These are phyloP conservation scores for Dictyostelium discoideum DNA, from an alignment of 78 protist genomes.

Conservation along the genomic window dicty_2.7 NC_007090.3:3155001-3155500, in stretches of 20 bases:
- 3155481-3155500: constrained; percentile 76
- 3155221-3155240: constrained; percentile 77
- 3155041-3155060: constrained; percentile 56
- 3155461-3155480: constrained; percentile 81
- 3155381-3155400: constrained; percentile 60
- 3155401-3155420: constrained; percentile 33
- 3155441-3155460: constrained; percentile 80
- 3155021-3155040: constrained; percentile 39
- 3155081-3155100: constrained; percentile 76
- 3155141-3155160: constrained; percentile 71
- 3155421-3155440: constrained; percentile 38
- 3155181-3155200: constrained; percentile 77
- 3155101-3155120: constrained; percentile 74
- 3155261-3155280: constrained; percentile 61
- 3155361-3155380: constrained; percentile 65
- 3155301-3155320: constrained; percentile 30
- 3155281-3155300: constrained; percentile 1
- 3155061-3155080: constrained; percentile 48
- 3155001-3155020: constrained; percentile 55
- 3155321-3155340: constrained; percentile 82
- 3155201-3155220: constrained; percentile 57
- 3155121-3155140: constrained; percentile 82
- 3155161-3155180: constrained; percentile 65
- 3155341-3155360: constrained; percentile 79
- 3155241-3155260: constrained; percentile 39